A percentile compares a stretch with the other conserved stretches of the same genome.
Evolutionary conservation across 2,329 filamentous ascomycete species (phyloP).

Genomic region (Beauveria sp.): DNA sequence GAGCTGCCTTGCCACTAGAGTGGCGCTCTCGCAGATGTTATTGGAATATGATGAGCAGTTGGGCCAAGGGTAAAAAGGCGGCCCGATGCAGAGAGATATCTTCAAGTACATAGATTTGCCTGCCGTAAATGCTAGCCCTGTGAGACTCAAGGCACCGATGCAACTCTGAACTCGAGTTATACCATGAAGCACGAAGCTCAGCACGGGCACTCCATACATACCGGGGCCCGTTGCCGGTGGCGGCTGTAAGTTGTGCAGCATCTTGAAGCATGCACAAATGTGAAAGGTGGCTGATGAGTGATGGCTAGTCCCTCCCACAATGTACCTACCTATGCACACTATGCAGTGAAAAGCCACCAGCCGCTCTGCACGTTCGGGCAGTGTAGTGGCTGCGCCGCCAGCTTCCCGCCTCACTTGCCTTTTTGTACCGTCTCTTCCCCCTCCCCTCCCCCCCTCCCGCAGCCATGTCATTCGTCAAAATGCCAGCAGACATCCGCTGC

Average conservation of each 20-base stretch:
- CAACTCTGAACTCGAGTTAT: neutral
- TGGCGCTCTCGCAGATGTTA: too few species aligned
- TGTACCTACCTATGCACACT: neutral
- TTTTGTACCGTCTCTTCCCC: neutral
- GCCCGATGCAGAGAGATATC: neutral
- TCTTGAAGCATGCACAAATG: neutral
- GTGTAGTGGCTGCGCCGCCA: neutral
- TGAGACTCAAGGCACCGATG: conserved; percentile 1
- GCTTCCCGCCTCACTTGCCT: conserved; percentile 2
- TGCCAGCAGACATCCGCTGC: neutral
- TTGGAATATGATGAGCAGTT: too few species aligned
- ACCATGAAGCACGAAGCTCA: neutral
- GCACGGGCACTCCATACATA: too few species aligned
- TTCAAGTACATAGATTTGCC: neutral
- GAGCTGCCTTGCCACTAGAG: too few species aligned
- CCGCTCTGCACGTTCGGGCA: neutral
- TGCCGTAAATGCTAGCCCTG: neutral
- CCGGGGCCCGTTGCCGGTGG: too few species aligned
- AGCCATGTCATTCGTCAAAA: too few species aligned
- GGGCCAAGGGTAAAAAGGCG: neutral
- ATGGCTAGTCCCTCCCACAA: neutral
- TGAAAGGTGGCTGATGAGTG: neutral
- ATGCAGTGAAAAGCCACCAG: neutral
- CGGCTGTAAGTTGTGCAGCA: too few species aligned
- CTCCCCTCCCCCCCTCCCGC: too few species aligned